These are phyloP conservation scores for Pichia nakasei DNA, from an alignment of 805 yeast genomes.

Conservation along the genomic window DNA sequence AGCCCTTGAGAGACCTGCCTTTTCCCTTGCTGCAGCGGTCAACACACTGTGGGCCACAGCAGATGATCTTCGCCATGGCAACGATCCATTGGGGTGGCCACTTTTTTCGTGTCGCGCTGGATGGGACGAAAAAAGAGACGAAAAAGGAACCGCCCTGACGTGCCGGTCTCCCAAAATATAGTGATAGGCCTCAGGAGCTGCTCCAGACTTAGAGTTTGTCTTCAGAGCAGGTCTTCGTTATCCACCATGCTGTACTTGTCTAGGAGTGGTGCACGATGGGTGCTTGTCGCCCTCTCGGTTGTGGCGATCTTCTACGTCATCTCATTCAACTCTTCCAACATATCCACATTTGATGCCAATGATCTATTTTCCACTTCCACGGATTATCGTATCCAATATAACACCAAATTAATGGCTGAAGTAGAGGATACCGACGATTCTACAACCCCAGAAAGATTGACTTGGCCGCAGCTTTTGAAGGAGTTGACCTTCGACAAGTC, in stretches of 20 bases:
- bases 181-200: too few species aligned
- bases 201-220: too few species aligned
- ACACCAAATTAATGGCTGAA: conserved; percentile 23
- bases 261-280: conserved; percentile 19
- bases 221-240: neutral
- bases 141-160: too few species aligned
- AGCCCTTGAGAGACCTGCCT: too few species aligned
- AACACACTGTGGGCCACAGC: too few species aligned
- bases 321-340: conserved; percentile 1
- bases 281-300: conserved; percentile 7
- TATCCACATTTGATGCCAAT: conserved; percentile 14
- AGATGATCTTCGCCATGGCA: too few species aligned
- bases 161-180: too few species aligned
- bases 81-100: too few species aligned
- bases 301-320: conserved; percentile 4
- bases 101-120: too few species aligned
- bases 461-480: conserved; percentile 19
- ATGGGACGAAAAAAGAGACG: too few species aligned
- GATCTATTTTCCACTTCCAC: conserved; percentile 4
- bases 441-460: conserved; percentile 6
- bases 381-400: conserved; percentile 21
- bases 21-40: too few species aligned
- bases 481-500: conserved; percentile 19
- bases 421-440: conserved; percentile 5
- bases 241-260: neutral